Evolutionary conservation across 2,329 filamentous ascomycete species (phyloP).

Genomic region (Rutstroemia sp.): DNA sequence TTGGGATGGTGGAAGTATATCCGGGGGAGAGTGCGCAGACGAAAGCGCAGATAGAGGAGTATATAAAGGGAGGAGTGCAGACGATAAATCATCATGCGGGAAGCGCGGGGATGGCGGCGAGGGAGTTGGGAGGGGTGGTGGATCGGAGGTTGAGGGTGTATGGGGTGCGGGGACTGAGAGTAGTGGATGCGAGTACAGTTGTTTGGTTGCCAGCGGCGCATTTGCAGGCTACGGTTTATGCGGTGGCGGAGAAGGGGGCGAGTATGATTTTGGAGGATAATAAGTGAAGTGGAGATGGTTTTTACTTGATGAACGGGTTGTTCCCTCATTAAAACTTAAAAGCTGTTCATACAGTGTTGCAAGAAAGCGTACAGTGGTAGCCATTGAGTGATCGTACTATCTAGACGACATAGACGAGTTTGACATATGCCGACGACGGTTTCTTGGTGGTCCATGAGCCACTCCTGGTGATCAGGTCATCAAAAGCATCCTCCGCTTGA

Average conservation of each 20-base stretch:
- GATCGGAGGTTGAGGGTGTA: slow-evolving; percentile 23
- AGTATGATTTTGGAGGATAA: slow-evolving; percentile 1
- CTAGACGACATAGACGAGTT: too few species aligned
- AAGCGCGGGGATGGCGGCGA: slow-evolving; percentile 7
- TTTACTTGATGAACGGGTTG: too few species aligned
- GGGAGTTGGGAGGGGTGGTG: slow-evolving; percentile 18
- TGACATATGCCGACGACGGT: too few species aligned
- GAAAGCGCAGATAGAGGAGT: background rate
- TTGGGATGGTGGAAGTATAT: background rate
- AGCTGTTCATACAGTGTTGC: too few species aligned
- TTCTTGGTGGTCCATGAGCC: too few species aligned
- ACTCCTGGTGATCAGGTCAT: too few species aligned
- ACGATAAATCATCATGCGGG: slow-evolving; percentile 7
- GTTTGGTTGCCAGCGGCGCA: slow-evolving; percentile 21
- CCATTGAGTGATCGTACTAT: too few species aligned
- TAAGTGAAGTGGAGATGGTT: too few species aligned
- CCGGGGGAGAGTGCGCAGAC: background rate
- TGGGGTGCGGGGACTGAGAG: slow-evolving; percentile 20
- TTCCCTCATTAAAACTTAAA: too few species aligned
- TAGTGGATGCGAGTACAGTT: slow-evolving; percentile 24
- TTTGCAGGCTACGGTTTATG: slow-evolving; percentile 21
- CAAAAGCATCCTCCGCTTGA: too few species aligned
- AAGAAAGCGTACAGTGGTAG: too few species aligned
- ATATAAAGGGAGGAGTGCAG: background rate
- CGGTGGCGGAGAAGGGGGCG: slow-evolving; percentile 21